phyloP scores from a whole-genome alignment of 83 land plant species.

The Diphasiastrum complanatum region DNA sequence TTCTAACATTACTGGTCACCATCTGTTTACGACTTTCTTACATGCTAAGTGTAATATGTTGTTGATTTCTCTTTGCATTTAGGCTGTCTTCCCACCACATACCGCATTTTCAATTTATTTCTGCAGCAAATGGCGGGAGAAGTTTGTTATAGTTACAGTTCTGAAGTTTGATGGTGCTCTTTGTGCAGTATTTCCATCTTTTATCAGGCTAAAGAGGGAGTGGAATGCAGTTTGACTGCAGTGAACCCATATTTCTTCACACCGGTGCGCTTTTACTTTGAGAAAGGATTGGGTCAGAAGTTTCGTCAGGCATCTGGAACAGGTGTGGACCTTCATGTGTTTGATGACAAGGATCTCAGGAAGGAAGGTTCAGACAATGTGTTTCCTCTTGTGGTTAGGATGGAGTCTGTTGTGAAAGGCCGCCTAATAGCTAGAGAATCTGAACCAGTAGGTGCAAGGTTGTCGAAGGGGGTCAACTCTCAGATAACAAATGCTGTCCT shows the following conservation, averaged over 20 bases:
- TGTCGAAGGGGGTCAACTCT: conserved; percentile 3
- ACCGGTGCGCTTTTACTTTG: conserved; percentile 3
- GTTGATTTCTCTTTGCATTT: too few relatives aligned
- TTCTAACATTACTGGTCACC: too few relatives aligned
- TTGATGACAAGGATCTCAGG: background rate
- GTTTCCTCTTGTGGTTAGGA: conserved; percentile 2
- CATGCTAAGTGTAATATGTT: too few relatives aligned
- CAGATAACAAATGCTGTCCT: conserved; percentile 57
- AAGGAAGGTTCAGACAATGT: background rate
- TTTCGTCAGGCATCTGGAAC: conserved; percentile 1
- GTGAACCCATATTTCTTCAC: background rate
- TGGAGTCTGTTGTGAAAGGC: background rate
- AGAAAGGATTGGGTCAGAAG: conserved; percentile 4
- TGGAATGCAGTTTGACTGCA: background rate
- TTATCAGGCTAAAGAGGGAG: conserved; percentile 5
- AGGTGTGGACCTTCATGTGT: background rate
- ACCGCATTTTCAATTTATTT: too few relatives aligned
- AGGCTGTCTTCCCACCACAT: too few relatives aligned
- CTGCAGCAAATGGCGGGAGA: too few relatives aligned
- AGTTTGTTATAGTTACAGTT: too few relatives aligned
- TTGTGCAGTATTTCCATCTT: background rate
- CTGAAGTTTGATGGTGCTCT: too few relatives aligned
- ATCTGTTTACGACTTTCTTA: too few relatives aligned
- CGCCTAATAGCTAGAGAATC: background rate
- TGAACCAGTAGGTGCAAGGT: conserved; percentile 24